Percentiles rank a stretch among this genome's conserved stretches.
Conservation (phyloP, 345 rosid genomes). For the Populus euphratica region DNA sequence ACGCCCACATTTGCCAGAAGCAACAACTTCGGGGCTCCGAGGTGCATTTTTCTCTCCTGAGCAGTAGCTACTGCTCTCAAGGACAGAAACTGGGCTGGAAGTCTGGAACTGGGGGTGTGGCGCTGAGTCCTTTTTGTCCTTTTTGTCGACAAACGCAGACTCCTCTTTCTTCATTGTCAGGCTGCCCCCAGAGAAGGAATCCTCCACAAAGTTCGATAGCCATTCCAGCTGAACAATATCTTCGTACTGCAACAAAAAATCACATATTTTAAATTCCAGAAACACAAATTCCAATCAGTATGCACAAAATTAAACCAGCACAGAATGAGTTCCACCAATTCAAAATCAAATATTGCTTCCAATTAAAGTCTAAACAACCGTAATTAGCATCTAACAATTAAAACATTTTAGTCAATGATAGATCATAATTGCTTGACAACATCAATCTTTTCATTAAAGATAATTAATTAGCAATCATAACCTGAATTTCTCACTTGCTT, state of each 20-base stretch:
- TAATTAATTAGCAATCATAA: background rate
- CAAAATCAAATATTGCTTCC: background rate
- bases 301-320: background rate
- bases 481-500: background rate
- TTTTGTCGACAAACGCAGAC: constrained; percentile 28
- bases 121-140: constrained; percentile 40
- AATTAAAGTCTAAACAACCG: background rate
- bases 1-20: constrained; percentile 57
- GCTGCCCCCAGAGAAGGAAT: constrained; percentile 73
- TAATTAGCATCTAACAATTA: background rate
- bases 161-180: constrained; percentile 53
- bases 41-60: constrained; percentile 48
- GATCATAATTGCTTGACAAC: background rate
- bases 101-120: constrained; percentile 53
- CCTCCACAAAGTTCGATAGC: constrained; percentile 70
- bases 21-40: constrained; percentile 38
- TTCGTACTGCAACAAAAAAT: constrained; percentile 56
- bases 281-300: background rate
- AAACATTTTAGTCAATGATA: background rate
- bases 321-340: background rate
- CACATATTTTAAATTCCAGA: background rate
- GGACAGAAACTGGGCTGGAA: constrained; percentile 84
- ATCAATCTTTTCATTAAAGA: background rate
- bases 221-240: constrained; percentile 87
- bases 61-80: constrained; percentile 86